Evolutionary conservation across 2,329 filamentous ascomycete species (phyloP).

Genomic region (Sphaceloma murrayae): DNA sequence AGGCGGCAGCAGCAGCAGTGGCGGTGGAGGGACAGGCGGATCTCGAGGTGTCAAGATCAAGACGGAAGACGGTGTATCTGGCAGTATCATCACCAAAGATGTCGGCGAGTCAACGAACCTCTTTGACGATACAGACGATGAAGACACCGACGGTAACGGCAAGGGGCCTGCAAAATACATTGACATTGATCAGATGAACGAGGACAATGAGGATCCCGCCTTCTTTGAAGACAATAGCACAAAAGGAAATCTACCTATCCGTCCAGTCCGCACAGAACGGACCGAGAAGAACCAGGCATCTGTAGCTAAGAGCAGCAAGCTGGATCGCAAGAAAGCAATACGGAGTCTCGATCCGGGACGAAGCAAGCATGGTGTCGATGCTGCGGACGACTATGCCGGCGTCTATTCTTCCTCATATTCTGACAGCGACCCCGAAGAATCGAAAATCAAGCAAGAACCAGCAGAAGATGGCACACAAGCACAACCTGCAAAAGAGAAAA

Average conservation of each 20-base stretch:
- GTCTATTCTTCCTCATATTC: constrained; percentile 27
- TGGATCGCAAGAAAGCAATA: constrained; percentile 15
- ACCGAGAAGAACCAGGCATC: constrained; percentile 6
- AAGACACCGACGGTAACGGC: constrained; percentile 39
- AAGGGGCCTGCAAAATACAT: constrained; percentile 21
- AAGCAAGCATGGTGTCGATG: constrained; percentile 33
- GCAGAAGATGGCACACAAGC: constrained; percentile 29
- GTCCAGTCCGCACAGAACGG: background rate
- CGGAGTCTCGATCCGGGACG: constrained; percentile 22
- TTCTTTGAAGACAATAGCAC: constrained; percentile 17
- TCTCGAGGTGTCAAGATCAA: constrained; percentile 27
- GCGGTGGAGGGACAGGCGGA: constrained; percentile 17
- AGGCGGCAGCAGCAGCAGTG: constrained; percentile 16
- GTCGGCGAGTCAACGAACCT: constrained; percentile 35
- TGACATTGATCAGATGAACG: constrained; percentile 50
- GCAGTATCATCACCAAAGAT: constrained; percentile 22
- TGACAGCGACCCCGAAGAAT: constrained; percentile 33
- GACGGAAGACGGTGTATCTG: constrained; percentile 24
- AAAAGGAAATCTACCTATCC: constrained; percentile 17
- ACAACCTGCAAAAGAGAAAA: constrained; percentile 16
- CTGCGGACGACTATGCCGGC: constrained; percentile 36
- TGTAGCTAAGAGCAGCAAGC: constrained; percentile 14
- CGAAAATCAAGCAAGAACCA: constrained; percentile 46
- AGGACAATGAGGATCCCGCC: constrained; percentile 25
- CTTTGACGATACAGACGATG: constrained; percentile 41